phyloP scores from a whole-genome alignment of 2,329 filamentous ascomycete species.

The Fusarium avenaceum region DNA sequence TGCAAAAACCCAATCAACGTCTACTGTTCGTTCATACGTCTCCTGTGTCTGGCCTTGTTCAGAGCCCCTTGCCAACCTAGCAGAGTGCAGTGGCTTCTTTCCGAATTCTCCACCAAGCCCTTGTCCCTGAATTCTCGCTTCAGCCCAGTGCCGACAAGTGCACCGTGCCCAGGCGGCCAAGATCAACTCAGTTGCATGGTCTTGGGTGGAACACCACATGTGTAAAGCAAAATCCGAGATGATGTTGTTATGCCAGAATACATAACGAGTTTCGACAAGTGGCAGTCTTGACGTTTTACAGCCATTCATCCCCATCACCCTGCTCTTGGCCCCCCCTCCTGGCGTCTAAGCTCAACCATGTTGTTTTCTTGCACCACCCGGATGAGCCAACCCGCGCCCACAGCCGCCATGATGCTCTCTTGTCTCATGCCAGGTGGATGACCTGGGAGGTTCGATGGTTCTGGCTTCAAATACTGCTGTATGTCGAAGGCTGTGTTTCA shows the following conservation, averaged over 20 bases:
- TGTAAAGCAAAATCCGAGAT: slow-evolving; percentile 38
- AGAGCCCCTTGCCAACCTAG: slow-evolving; percentile 42
- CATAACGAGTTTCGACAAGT: slow-evolving; percentile 39
- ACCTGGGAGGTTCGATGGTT: slow-evolving; percentile 14
- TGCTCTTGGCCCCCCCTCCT: slow-evolving; percentile 22
- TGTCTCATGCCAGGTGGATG: slow-evolving; percentile 22
- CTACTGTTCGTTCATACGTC: slow-evolving; percentile 19
- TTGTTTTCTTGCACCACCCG: slow-evolving; percentile 17
- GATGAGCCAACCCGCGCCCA: slow-evolving; percentile 13
- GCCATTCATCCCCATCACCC: slow-evolving; percentile 21
- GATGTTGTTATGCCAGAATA: slow-evolving; percentile 41
- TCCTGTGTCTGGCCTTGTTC: slow-evolving; percentile 40
- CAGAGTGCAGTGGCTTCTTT: slow-evolving; percentile 33
- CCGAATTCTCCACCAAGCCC: slow-evolving; percentile 43
- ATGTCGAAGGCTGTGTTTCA: slow-evolving; percentile 26
- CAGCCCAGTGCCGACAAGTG: slow-evolving; percentile 45
- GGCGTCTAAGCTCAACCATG: slow-evolving; percentile 15
- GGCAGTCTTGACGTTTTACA: slow-evolving; percentile 22
- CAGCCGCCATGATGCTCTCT: slow-evolving; percentile 32
- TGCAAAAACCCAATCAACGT: slow-evolving; percentile 37
- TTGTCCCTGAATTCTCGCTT: slow-evolving; percentile 43
- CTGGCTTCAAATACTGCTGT: slow-evolving; percentile 5
- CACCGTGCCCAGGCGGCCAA: slow-evolving; percentile 42
- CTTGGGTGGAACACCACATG: slow-evolving; percentile 43
- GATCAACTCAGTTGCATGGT: slow-evolving; percentile 43